A percentile compares a stretch with the other conserved stretches of the same genome.
These are phyloP conservation scores for Auricularia cornea DNA, from an alignment of 768 basidiomycete species.

Conservation along the genomic window DNA sequence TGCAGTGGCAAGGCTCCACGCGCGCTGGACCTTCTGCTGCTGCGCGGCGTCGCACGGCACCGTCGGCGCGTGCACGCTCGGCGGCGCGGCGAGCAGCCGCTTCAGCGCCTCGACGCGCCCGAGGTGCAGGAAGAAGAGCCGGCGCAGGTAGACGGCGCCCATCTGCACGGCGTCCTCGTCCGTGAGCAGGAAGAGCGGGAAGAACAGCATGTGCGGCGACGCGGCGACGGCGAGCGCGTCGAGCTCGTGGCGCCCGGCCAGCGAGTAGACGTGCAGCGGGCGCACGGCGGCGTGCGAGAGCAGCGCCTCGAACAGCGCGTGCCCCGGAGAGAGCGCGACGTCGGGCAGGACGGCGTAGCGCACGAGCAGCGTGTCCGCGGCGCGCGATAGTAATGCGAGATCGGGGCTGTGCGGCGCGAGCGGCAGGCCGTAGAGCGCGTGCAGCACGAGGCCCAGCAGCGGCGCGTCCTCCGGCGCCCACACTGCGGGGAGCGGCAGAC, in stretches of 20 bases:
- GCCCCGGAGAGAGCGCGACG: not conserved
- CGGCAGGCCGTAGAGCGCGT: constrained; percentile 62
- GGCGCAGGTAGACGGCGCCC: constrained; percentile 32
- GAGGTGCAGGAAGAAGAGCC: constrained; percentile 32
- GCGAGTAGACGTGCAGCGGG: constrained; percentile 28
- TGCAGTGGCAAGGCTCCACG: constrained; percentile 76
- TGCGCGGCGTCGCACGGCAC: constrained; percentile 22
- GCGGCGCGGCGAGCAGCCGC: constrained; percentile 20
- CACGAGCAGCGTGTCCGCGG: not conserved
- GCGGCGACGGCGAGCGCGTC: constrained; percentile 13
- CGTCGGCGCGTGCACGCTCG: constrained; percentile 21
- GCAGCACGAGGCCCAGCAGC: constrained; percentile 64
- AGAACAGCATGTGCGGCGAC: constrained; percentile 5
- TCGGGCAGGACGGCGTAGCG: not conserved
- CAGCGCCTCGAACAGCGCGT: constrained; percentile 37
- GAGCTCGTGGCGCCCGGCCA: constrained; percentile 10
- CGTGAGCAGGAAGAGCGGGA: constrained; percentile 9
- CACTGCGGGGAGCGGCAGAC: not conserved
- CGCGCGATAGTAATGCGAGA: not conserved
- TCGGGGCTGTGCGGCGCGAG: constrained; percentile 65
- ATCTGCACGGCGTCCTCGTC: constrained; percentile 1
- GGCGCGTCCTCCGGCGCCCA: constrained; percentile 19
- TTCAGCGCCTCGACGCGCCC: constrained; percentile 29
- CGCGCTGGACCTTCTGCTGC: constrained; percentile 66
- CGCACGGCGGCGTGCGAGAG: constrained; percentile 58